These are phyloP conservation scores for Lactifluus hygrophoroides DNA, from an alignment of 768 basidiomycete genomes.

Conservation along the genomic window DNA sequence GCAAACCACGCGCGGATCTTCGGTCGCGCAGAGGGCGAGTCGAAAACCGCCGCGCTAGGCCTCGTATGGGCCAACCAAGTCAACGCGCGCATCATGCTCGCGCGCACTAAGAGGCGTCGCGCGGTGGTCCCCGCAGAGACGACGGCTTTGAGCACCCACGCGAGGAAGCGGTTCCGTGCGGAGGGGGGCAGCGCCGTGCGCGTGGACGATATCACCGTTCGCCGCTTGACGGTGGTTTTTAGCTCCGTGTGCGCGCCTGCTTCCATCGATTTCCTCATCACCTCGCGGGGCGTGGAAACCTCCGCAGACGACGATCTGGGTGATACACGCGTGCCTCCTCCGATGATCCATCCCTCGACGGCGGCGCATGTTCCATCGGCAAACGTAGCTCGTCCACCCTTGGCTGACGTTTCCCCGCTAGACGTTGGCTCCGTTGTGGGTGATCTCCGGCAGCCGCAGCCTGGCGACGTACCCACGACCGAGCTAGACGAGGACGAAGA, in stretches of 20 bases:
- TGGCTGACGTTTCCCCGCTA: constrained; percentile 12
- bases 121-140: constrained; percentile 38
- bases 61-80: constrained; percentile 93
- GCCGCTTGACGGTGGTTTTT: constrained; percentile 72
- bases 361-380: not conserved
- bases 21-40: constrained; percentile 48
- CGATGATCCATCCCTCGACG: not conserved
- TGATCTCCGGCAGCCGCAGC: not conserved
- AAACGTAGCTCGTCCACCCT: not conserved
- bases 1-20: constrained; percentile 72
- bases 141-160: too few relatives aligned
- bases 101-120: constrained; percentile 61
- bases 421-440: constrained; percentile 15
- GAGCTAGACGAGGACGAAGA: constrained; percentile 18
- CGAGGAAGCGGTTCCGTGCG: constrained; percentile 28
- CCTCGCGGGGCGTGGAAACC: constrained; percentile 43
- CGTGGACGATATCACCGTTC: constrained; percentile 43
- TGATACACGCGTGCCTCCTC: not conserved
- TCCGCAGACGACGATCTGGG: not conserved
- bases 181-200: constrained; percentile 21
- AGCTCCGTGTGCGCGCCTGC: constrained; percentile 49
- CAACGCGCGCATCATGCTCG: constrained; percentile 76
- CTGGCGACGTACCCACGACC: not conserved
- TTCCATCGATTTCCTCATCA: constrained; percentile 71
- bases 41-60: constrained; percentile 79